Base-by-base conservation (phyloP, 1,284 basidiomycete species). In the Termitomyces sp. region DNA sequence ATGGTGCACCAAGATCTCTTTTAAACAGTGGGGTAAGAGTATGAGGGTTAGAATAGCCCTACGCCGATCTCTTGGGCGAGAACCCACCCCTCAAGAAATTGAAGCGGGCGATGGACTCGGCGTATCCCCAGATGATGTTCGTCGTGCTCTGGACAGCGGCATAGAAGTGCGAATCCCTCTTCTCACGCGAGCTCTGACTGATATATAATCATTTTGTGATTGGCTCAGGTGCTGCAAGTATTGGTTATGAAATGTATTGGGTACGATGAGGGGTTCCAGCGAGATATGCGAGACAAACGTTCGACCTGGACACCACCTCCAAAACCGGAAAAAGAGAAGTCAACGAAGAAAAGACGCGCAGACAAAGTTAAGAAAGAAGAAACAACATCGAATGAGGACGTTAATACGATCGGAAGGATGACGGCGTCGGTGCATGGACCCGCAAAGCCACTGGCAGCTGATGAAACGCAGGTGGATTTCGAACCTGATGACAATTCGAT, bases 241-340 rank as follows among this genome's bases (percentile, higher is more conserved):
- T 52, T 26, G 43, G 47, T 39, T 14, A 46, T 53, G 47, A 56
- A 50, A 37, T 53, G 47, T 26, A 43, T 56, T 13, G 54, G 45
- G 7, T 56, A 56, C 43, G 54, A 56, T n/a, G 50, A 56, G 13
- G 39, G 3, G 5, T 56, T 56, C 38, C 50, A 53, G 18, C 42
- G 44, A 7, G 54, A 56, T 14, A 50, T 49, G 46, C 49, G 16
- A 9, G 24, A 30, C 34, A 47, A 39, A 16, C 14, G 8, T 35
- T 46, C 9, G 0, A 35, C 31, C 13, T 35, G 44, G 44, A 35
- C 21, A 35, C 11, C 30, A 9, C 31, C 43, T 13, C 11, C 11
- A 5, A 44, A 44, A 14, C 1, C 8, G 1, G 18, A 33, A 33
- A n/a, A 19, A 19, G 4, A 14, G 7, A 44, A 33, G 18, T 28